Percentiles rank a stretch among this genome's conserved stretches.
phyloP scores from a whole-genome alignment of 2,329 filamentous ascomycete species.

The Penicillium nordicum region DNA sequence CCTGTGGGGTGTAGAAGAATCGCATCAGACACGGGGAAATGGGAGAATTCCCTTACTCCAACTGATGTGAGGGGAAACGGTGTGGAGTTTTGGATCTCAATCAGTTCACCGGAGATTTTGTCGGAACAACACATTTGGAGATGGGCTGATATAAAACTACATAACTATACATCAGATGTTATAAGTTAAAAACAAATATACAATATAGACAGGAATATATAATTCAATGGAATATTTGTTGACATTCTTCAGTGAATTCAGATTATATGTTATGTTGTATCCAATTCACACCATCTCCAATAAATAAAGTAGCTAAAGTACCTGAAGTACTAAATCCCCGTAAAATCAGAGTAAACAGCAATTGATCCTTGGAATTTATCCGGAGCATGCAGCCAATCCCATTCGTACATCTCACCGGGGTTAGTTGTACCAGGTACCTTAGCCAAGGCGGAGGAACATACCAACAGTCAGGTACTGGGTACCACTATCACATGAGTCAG shows the following conservation, averaged over 20 bases:
- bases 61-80: constrained; percentile 31
- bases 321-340: not conserved
- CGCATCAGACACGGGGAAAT: not conserved
- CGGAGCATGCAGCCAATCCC: constrained; percentile 12
- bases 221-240: not conserved
- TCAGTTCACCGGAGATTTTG: constrained; percentile 23
- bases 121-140: constrained; percentile 10
- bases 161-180: not conserved
- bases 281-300: not conserved
- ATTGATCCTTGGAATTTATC: constrained; percentile 1
- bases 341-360: not conserved
- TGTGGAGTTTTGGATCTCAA: constrained; percentile 11
- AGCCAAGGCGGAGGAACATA: constrained; percentile 1
- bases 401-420: not conserved
- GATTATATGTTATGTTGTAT: no score
- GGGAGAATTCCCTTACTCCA: constrained; percentile 22
- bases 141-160: not conserved
- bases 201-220: no score
- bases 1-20: not conserved
- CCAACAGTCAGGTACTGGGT: constrained; percentile 15
- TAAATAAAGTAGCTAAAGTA: no score
- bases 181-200: not conserved
- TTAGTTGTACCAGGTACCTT: constrained; percentile 17
- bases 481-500: constrained; percentile 26
- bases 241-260: not conserved